Conservation (phyloP, 176 grass and related monocot genomes). For the Themeda triandra region DNA sequence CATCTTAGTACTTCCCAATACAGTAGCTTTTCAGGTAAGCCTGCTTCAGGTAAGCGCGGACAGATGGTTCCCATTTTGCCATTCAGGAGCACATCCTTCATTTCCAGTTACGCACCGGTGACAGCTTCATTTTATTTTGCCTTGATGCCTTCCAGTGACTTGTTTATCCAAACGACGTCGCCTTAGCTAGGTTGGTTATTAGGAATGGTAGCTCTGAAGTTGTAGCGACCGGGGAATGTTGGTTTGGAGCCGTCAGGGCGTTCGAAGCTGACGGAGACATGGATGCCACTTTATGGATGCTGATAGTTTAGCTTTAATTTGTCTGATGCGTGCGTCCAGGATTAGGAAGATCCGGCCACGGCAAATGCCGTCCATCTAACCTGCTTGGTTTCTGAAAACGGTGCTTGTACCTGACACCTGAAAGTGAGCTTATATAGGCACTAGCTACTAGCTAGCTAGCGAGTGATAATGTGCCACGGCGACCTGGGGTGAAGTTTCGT, state of each 20-base stretch:
- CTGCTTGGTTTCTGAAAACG: neutral
- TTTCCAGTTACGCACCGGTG: neutral
- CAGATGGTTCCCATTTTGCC: no score
- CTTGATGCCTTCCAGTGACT: neutral
- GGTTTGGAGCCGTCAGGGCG: neutral
- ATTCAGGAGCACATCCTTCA: no score
- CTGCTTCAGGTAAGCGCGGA: no score
- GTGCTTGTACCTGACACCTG: neutral
- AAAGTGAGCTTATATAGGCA: neutral
- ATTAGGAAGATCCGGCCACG: neutral
- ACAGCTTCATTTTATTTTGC: neutral
- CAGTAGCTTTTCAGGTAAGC: no score
- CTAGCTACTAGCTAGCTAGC: neutral
- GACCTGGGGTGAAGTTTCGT: neutral
- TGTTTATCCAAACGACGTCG: neutral
- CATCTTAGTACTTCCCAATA: no score
- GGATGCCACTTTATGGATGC: neutral
- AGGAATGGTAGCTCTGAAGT: slow-evolving; percentile 42
- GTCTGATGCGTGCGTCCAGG: neutral
- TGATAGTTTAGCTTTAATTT: neutral
- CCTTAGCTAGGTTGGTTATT: neutral
- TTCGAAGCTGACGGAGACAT: neutral
- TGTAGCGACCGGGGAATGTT: slow-evolving; percentile 40
- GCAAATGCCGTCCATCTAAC: neutral
- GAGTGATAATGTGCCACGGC: neutral